These are phyloP conservation scores for Zychaea mexicana DNA, from an alignment of 371 early-diverging fungal genomes.

Conservation along the genomic window DNA sequence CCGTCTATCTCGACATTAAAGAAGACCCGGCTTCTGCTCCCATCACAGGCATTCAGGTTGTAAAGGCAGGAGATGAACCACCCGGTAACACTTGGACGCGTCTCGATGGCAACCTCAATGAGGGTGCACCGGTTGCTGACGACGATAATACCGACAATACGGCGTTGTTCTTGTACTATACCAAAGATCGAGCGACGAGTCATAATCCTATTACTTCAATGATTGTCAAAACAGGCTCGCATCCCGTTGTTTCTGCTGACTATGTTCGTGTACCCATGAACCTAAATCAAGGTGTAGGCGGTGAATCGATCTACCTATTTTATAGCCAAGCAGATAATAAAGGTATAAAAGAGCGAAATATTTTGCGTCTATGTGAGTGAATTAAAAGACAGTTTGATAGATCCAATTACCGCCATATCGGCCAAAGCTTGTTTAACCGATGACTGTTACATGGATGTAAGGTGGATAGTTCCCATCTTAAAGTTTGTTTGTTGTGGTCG, in stretches of 20 bases:
- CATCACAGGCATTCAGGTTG: conserved; percentile 24
- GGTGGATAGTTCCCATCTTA: neutral
- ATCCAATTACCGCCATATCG: conserved; percentile 56
- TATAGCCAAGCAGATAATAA: conserved; percentile 32
- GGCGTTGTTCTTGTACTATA: conserved; percentile 30
- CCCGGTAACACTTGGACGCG: conserved; percentile 19
- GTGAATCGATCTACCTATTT: conserved; percentile 30
- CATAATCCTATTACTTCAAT: conserved; percentile 32
- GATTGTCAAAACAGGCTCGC: conserved; percentile 27
- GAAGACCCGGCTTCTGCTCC: conserved; percentile 27
- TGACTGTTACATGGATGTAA: conserved; percentile 50
- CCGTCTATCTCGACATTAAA: conserved; percentile 47
- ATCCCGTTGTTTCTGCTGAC: conserved; percentile 31
- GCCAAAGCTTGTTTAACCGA: conserved; percentile 51
- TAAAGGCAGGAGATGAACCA: conserved; percentile 11
- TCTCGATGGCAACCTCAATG: conserved; percentile 32
- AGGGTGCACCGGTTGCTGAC: too few species aligned
- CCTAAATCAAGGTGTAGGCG: conserved; percentile 34
- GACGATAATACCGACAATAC: too few species aligned
- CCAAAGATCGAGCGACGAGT: conserved; percentile 28
- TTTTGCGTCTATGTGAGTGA: too few species aligned
- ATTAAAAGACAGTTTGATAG: conserved; percentile 14
- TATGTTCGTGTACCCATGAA: conserved; percentile 35
- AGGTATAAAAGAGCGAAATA: conserved; percentile 12
- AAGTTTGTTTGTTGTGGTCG: neutral